These are phyloP conservation scores for Penicillium malachiteum DNA, from an alignment of 495 filamentous ascomycete species.

Conservation along the genomic window DNA sequence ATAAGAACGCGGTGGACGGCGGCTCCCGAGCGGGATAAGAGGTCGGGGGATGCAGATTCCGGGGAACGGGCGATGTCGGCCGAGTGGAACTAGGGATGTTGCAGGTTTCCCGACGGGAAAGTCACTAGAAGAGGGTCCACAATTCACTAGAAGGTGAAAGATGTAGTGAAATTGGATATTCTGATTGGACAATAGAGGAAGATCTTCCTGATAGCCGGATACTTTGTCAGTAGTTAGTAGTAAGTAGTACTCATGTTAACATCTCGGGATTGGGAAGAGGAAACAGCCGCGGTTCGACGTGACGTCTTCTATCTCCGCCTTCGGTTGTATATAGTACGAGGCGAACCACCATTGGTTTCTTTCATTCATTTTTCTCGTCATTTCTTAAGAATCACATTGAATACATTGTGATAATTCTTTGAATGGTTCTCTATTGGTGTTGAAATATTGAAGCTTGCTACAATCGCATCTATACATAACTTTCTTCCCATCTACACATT, in stretches of 20 bases:
- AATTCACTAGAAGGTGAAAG: too few species aligned
- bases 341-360: neutral
- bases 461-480: neutral
- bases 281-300: slow-evolving; percentile 37
- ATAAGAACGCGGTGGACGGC: slow-evolving; percentile 26
- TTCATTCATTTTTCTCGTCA: slow-evolving; percentile 6
- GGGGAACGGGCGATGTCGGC: slow-evolving; percentile 31
- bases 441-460: neutral
- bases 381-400: neutral
- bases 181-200: too few species aligned
- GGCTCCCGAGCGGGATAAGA: slow-evolving; percentile 18
- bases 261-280: neutral
- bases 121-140: slow-evolving; percentile 8
- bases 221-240: neutral
- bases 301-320: slow-evolving; percentile 35
- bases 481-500: slow-evolving; percentile 1
- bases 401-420: neutral
- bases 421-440: too few species aligned
- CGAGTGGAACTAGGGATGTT: slow-evolving; percentile 25
- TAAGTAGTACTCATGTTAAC: neutral
- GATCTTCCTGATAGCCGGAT: too few species aligned
- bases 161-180: too few species aligned
- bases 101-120: slow-evolving; percentile 37
- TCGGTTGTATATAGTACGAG: slow-evolving; percentile 28
- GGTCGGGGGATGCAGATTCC: slow-evolving; percentile 1